Conservation (phyloP, 1,284 basidiomycete genomes). For the Moniliella sp. region DNA sequence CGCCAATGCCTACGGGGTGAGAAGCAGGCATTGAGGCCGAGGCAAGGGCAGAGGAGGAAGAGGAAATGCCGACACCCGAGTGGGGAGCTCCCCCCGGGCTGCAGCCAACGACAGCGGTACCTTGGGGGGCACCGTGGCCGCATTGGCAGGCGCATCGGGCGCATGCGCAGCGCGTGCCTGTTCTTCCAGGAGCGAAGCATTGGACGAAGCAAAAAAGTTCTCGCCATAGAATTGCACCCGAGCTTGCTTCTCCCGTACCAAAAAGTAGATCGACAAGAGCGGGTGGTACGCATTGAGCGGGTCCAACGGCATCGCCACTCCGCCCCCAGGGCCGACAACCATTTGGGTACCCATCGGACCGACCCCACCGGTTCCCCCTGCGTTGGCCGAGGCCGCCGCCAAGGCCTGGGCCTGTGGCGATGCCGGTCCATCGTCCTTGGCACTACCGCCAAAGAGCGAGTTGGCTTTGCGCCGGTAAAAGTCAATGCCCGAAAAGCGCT, state of each 20-base stretch:
- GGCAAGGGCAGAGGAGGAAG: slow-evolving; percentile 1
- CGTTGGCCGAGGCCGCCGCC: slow-evolving; percentile 1
- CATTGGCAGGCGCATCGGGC: slow-evolving; percentile 1
- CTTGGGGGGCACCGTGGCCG: slow-evolving; percentile 6
- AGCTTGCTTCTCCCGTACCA: slow-evolving; percentile 82
- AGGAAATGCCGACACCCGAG: slow-evolving; percentile 1
- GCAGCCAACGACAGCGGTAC: slow-evolving; percentile 1
- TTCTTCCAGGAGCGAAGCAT: slow-evolving; percentile 39
- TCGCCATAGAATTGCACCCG: slow-evolving; percentile 76
- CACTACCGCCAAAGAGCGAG: slow-evolving; percentile 8
- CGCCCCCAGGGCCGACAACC: background rate
- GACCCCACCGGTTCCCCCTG: slow-evolving; percentile 8
- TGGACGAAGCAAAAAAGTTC: slow-evolving; percentile 82
- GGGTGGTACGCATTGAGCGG: slow-evolving; percentile 85
- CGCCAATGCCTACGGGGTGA: too few species aligned
- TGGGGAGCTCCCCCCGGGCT: slow-evolving; percentile 2
- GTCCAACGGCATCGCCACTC: slow-evolving; percentile 41
- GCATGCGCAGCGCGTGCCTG: background rate
- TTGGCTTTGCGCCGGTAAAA: slow-evolving; percentile 66
- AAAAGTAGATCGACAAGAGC: slow-evolving; percentile 81
- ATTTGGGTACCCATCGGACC: background rate
- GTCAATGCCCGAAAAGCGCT: slow-evolving; percentile 71
- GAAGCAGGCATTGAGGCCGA: too few species aligned
- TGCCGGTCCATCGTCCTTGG: background rate
- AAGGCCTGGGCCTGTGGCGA: slow-evolving; percentile 3